Percentiles rank a stretch among this genome's conserved stretches.
phyloP scores from a whole-genome alignment of 768 basidiomycete species.

The Fomitopsis pulvina region DNA sequence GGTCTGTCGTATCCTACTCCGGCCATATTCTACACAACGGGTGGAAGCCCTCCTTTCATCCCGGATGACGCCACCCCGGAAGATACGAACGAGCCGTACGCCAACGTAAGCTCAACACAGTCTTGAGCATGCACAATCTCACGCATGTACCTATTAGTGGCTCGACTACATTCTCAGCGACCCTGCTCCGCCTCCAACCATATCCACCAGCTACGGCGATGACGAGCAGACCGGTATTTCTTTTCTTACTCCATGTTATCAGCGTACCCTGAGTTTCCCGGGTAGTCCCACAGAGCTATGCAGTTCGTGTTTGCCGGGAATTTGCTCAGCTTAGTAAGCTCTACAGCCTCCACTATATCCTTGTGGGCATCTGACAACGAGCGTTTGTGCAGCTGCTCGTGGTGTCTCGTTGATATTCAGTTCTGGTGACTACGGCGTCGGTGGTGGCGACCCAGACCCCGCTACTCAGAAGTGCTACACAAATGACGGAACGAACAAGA shows the following conservation, averaged over 20 bases:
- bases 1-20: slow-evolving; percentile 60
- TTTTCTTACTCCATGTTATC: slow-evolving; percentile 27
- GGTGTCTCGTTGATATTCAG: slow-evolving; percentile 61
- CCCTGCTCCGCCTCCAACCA: slow-evolving; percentile 44
- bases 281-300: slow-evolving; percentile 51
- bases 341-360: too few relatives aligned
- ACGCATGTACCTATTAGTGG: slow-evolving; percentile 36
- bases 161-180: slow-evolving; percentile 48
- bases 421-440: slow-evolving; percentile 66
- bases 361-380: background rate
- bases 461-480: slow-evolving; percentile 46
- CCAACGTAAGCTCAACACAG: slow-evolving; percentile 25
- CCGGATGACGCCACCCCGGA: slow-evolving; percentile 36
- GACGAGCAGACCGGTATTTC: slow-evolving; percentile 58
- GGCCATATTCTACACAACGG: slow-evolving; percentile 54
- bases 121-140: background rate
- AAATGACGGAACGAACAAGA: slow-evolving; percentile 50
- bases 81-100: slow-evolving; percentile 45
- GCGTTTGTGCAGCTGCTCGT: slow-evolving; percentile 40
- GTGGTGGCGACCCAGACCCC: slow-evolving; percentile 51
- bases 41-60: slow-evolving; percentile 52
- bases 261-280: slow-evolving; percentile 30
- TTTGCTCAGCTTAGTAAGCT: slow-evolving; percentile 60
- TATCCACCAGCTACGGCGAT: slow-evolving; percentile 71
- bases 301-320: slow-evolving; percentile 47